These are phyloP conservation scores for Heliocybe sulcata DNA, from an alignment of 1,284 basidiomycete species.

Conservation along the genomic window DNA sequence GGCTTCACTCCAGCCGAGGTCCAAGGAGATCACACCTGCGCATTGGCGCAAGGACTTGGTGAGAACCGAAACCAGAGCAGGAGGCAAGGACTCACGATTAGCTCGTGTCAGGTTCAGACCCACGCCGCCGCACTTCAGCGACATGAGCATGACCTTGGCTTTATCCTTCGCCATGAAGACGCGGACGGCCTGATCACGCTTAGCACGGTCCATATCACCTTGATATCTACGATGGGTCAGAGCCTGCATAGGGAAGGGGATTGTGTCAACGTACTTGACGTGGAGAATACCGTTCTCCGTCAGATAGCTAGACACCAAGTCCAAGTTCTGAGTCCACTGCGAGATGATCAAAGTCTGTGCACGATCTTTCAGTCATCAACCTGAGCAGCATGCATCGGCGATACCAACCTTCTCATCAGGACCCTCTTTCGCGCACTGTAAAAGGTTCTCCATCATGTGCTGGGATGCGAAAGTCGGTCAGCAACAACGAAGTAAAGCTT, in stretches of 20 bases:
- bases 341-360: slow-evolving; percentile 46
- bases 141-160: slow-evolving; percentile 49
- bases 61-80: neutral
- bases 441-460: slow-evolving; percentile 48
- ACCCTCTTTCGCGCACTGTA: slow-evolving; percentile 28
- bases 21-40: slow-evolving; percentile 45
- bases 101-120: slow-evolving; percentile 54
- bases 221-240: slow-evolving; percentile 33
- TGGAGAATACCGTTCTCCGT: slow-evolving; percentile 38
- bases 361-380: neutral
- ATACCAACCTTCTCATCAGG: slow-evolving; percentile 50
- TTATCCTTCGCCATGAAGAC: slow-evolving; percentile 51
- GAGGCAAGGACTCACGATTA: slow-evolving; percentile 32
- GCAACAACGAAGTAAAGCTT: neutral
- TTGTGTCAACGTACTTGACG: slow-evolving; percentile 35
- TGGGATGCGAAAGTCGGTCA: slow-evolving; percentile 13
- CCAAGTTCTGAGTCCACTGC: slow-evolving; percentile 53
- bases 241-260: neutral
- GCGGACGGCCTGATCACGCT: slow-evolving; percentile 43
- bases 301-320: slow-evolving; percentile 49
- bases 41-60: neutral
- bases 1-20: slow-evolving; percentile 55
- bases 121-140: slow-evolving; percentile 53
- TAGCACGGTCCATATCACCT: slow-evolving; percentile 46
- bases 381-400: neutral